Evolutionary conservation across 768 basidiomycete genomes (phyloP).

Genomic region (Lactarius trivialis): DNA sequence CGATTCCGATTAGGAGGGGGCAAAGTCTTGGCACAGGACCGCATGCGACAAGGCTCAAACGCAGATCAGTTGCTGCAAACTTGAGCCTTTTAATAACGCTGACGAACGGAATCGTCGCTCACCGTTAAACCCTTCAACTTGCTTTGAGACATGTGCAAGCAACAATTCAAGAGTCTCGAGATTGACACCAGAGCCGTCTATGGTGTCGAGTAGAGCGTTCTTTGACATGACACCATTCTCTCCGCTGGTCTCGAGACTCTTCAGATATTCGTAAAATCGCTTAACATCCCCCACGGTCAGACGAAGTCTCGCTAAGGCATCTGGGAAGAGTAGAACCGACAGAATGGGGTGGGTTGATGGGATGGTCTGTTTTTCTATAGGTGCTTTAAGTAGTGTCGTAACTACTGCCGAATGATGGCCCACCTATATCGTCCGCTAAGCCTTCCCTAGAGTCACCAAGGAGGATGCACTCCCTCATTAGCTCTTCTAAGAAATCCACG

Average conservation of each 20-base stretch:
- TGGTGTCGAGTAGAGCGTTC: slow-evolving; percentile 52
- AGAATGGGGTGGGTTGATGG: slow-evolving; percentile 33
- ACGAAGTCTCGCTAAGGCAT: slow-evolving; percentile 45
- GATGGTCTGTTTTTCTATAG: not conserved
- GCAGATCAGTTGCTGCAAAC: slow-evolving; percentile 44
- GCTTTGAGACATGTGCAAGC: slow-evolving; percentile 36
- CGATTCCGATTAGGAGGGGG: slow-evolving; percentile 36
- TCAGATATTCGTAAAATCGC: slow-evolving; percentile 48
- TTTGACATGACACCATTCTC: slow-evolving; percentile 62
- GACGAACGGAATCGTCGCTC: not conserved
- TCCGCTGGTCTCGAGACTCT: slow-evolving; percentile 45
- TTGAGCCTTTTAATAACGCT: slow-evolving; percentile 5
- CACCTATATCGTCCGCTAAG: slow-evolving; percentile 4
- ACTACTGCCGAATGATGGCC: not conserved
- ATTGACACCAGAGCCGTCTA: slow-evolving; percentile 61
- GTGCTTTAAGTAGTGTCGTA: not conserved
- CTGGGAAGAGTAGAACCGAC: slow-evolving; percentile 58
- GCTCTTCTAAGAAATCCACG: slow-evolving; percentile 50
- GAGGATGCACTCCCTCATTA: slow-evolving; percentile 49
- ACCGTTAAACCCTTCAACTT: slow-evolving; percentile 27
- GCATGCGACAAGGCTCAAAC: slow-evolving; percentile 52
- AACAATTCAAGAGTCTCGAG: slow-evolving; percentile 44
- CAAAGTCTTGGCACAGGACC: slow-evolving; percentile 45
- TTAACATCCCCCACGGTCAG: slow-evolving; percentile 50
- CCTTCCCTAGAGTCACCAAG: slow-evolving; percentile 27